Conservation (phyloP, 306 rosid genomes). For the Quercus suber region DNA sequence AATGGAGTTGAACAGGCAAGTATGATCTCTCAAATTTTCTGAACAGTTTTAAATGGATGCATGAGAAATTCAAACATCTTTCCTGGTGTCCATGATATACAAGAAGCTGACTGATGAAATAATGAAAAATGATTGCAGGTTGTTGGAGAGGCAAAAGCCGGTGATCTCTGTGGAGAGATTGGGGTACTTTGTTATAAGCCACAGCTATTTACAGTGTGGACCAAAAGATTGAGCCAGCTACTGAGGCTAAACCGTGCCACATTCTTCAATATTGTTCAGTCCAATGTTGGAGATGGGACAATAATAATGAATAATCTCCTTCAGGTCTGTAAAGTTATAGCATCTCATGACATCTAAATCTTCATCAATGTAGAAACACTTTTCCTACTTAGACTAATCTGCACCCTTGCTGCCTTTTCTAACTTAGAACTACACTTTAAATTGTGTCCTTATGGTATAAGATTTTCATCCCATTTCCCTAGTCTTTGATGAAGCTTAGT, state of each 20-base stretch:
- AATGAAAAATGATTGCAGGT: slow-evolving; percentile 41
- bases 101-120: background rate
- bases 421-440: background rate
- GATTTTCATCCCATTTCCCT: background rate
- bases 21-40: background rate
- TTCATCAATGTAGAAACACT: background rate
- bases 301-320: slow-evolving; percentile 92
- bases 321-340: slow-evolving; percentile 50
- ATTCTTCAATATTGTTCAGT: slow-evolving; percentile 71
- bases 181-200: slow-evolving; percentile 93
- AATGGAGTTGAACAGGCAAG: slow-evolving; percentile 84
- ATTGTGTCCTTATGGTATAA: background rate
- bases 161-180: slow-evolving; percentile 81
- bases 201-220: slow-evolving; percentile 80
- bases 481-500: background rate
- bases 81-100: background rate
- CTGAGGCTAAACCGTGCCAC: slow-evolving; percentile 72
- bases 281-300: slow-evolving; percentile 89
- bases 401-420: background rate
- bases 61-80: background rate
- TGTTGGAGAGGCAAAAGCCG: slow-evolving; percentile 73
- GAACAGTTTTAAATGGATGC: background rate
- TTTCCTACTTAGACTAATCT: too few species aligned
- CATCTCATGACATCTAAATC: background rate
- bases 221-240: slow-evolving; percentile 81